Conservation (phyloP, 2,329 filamentous ascomycete species). For the Ceratocystis eucalypticola region DNA sequence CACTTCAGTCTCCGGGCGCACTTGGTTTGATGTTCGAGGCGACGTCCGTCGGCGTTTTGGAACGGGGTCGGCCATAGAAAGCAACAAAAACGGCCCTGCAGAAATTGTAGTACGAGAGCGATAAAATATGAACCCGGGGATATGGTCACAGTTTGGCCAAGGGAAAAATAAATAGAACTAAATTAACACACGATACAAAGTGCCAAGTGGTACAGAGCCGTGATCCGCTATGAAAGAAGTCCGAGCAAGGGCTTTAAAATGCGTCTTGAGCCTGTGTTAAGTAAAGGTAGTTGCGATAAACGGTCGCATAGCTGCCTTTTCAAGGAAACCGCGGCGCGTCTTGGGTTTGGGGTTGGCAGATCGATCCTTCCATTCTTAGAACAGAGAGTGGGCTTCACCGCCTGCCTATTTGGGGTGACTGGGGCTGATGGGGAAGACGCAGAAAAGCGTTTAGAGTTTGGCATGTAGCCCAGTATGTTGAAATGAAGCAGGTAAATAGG, state of each 20-base stretch:
- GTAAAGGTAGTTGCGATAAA: neutral
- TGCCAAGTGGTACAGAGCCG: neutral
- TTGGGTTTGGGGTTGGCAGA: neutral
- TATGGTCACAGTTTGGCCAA: neutral
- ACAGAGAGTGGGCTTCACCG: slow-evolving; percentile 22
- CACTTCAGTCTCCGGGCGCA: slow-evolving; percentile 19
- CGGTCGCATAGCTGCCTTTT: neutral
- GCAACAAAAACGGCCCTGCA: neutral
- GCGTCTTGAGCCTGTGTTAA: neutral
- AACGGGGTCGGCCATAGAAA: slow-evolving; percentile 40
- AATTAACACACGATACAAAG: no score
- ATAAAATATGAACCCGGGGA: neutral
- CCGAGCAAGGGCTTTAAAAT: neutral
- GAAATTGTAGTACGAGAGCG: neutral
- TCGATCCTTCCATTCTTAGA: slow-evolving; percentile 10
- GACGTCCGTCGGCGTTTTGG: slow-evolving; percentile 53
- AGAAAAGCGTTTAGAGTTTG: neutral
- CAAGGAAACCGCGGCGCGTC: slow-evolving; percentile 16
- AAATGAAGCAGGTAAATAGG: neutral
- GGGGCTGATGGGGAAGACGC: neutral
- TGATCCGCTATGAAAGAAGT: neutral
- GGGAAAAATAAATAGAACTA: no score
- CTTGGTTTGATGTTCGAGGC: slow-evolving; percentile 34
- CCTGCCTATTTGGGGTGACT: slow-evolving; percentile 18
- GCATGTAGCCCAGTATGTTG: neutral